Evolutionary conservation across 306 rosid species (phyloP).

Genomic region (Pyrus bretschneideri): DNA sequence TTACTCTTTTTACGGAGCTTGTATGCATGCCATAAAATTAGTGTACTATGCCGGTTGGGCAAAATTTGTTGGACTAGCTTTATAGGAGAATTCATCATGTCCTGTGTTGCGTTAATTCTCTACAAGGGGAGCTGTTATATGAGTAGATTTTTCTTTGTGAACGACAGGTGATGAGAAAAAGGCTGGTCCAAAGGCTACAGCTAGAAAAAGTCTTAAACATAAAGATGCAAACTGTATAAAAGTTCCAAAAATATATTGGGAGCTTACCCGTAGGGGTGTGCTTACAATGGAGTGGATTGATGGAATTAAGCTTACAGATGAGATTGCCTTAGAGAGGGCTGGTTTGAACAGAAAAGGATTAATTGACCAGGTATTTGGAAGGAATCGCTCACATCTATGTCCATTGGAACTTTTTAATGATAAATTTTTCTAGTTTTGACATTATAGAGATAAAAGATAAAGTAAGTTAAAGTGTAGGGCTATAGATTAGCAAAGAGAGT

Average conservation of each 20-base stretch:
- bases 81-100: not conserved
- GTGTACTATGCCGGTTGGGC: not conserved
- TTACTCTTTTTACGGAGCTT: not conserved
- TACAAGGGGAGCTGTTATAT: not conserved
- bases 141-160: not conserved
- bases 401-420: constrained; percentile 10
- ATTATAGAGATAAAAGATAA: not conserved
- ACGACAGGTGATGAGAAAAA: constrained; percentile 33
- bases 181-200: constrained; percentile 23
- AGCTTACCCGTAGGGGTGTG: constrained; percentile 56
- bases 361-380: constrained; percentile 68
- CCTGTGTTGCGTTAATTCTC: not conserved
- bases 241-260: constrained; percentile 97
- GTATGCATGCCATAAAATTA: not conserved
- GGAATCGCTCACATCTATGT: constrained; percentile 9
- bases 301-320: constrained; percentile 95
- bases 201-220: constrained; percentile 19
- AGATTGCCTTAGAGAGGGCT: constrained; percentile 50
- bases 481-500: not conserved
- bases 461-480: not conserved
- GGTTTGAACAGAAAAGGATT: constrained; percentile 69
- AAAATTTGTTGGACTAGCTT: not conserved
- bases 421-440: not conserved
- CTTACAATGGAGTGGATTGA: constrained; percentile 98
- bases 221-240: constrained; percentile 34